phyloP scores from a whole-genome alignment of 225 moss, liverwort and hornwort genomes.

The Bryoerythrophyllum caledonicum region DNA sequence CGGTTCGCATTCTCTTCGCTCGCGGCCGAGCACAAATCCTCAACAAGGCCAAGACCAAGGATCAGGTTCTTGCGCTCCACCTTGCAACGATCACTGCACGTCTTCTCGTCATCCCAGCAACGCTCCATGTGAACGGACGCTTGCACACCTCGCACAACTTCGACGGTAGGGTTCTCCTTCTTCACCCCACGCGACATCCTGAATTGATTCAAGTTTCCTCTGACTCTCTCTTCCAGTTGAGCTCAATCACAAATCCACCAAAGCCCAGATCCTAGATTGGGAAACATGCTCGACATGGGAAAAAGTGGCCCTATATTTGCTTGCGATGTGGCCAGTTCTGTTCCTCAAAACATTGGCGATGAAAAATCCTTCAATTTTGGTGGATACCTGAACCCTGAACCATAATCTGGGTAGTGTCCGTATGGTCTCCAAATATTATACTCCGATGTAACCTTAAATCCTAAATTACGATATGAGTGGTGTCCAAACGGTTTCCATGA shows the following conservation, averaged over 20 bases:
- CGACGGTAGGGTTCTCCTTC: constrained; percentile 78
- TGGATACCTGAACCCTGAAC: not conserved
- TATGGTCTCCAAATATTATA: no score
- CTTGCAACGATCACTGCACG: constrained; percentile 87
- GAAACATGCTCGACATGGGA: not conserved
- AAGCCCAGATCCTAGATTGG: not conserved
- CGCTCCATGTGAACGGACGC: constrained; percentile 85
- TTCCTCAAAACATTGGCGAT: not conserved
- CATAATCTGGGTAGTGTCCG: no score
- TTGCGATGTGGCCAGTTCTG: not conserved
- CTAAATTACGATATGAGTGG: no score
- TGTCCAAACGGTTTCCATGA: no score
- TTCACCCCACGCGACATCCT: constrained; percentile 79
- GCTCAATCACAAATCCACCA: not conserved
- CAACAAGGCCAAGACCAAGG: constrained; percentile 39
- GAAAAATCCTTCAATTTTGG: not conserved
- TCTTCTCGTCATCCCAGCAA: constrained; percentile 86
- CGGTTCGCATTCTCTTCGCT: not conserved
- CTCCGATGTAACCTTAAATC: no score
- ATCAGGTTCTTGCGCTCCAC: constrained; percentile 62
- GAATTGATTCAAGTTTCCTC: no score
- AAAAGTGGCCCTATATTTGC: not conserved
- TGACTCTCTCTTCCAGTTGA: no score
- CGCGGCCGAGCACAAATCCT: not conserved
- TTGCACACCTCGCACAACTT: constrained; percentile 80